Evolutionary conservation across 1,139 yeast species (phyloP).

Genomic region (Geotrichum carabidarum): DNA sequence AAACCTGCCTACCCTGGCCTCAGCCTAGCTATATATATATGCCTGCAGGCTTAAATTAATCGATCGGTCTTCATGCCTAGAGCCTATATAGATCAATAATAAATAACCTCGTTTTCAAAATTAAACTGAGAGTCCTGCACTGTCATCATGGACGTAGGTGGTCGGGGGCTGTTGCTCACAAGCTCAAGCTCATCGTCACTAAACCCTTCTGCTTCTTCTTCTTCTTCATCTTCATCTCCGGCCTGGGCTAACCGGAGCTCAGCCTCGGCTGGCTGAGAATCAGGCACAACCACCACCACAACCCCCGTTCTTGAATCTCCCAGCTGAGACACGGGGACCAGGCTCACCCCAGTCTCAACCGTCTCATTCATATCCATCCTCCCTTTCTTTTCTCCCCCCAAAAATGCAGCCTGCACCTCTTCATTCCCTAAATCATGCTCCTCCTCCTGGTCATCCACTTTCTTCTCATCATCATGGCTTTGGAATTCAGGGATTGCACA

Average conservation of each 20-base stretch:
- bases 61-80: too few relatives aligned
- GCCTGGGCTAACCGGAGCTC: not conserved
- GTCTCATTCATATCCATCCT: not conserved
- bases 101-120: not conserved
- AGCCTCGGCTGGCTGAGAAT: constrained; percentile 15
- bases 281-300: not conserved
- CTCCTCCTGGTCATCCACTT: too few relatives aligned
- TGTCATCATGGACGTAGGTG: not conserved
- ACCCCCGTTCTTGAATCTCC: not conserved
- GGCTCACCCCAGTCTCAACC: not conserved
- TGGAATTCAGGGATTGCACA: too few relatives aligned
- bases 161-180: too few relatives aligned
- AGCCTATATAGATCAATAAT: not conserved
- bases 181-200: not conserved
- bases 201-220: not conserved
- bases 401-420: too few relatives aligned
- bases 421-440: too few relatives aligned
- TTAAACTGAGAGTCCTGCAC: constrained; percentile 4
- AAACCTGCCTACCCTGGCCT: too few relatives aligned
- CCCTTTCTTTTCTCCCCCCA: not conserved
- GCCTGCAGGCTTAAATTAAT: too few relatives aligned
- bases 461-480: too few relatives aligned
- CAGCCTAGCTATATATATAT: too few relatives aligned
- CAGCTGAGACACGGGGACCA: not conserved
- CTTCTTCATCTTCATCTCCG: not conserved